Percentiles rank a stretch among this genome's conserved stretches.
phyloP scores from a whole-genome alignment of 1,284 basidiomycete species.

The Leccinum pallidistipes region DNA sequence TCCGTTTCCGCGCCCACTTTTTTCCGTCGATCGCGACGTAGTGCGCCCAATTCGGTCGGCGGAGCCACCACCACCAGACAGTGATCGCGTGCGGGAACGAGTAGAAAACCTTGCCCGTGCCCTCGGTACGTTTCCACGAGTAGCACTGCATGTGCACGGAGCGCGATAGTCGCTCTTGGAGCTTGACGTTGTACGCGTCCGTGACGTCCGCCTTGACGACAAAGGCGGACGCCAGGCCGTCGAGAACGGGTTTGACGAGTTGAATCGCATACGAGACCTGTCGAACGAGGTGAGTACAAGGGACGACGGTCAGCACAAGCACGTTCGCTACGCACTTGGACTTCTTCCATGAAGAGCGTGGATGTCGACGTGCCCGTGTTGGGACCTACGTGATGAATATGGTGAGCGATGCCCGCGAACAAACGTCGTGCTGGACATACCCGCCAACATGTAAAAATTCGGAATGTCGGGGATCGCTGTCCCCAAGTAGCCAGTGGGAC shows the following conservation, averaged over 20 bases:
- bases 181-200: slow-evolving; percentile 29
- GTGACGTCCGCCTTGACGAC: slow-evolving; percentile 24
- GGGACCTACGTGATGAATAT: slow-evolving; percentile 21
- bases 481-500: slow-evolving; percentile 39
- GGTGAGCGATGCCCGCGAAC: background rate
- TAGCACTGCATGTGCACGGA: slow-evolving; percentile 29
- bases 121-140: slow-evolving; percentile 28
- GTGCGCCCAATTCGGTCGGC: slow-evolving; percentile 28
- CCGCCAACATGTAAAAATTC: slow-evolving; percentile 38
- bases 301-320: background rate
- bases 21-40: slow-evolving; percentile 26
- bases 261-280: slow-evolving; percentile 32
- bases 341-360: slow-evolving; percentile 37
- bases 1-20: slow-evolving; percentile 22
- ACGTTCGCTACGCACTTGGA: slow-evolving; percentile 17
- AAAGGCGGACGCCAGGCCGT: slow-evolving; percentile 27
- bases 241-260: slow-evolving; percentile 32
- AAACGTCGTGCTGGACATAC: slow-evolving; percentile 8
- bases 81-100: slow-evolving; percentile 32
- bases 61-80: slow-evolving; percentile 35
- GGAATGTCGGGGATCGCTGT: slow-evolving; percentile 39
- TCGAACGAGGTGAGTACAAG: background rate
- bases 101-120: slow-evolving; percentile 29
- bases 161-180: slow-evolving; percentile 22
- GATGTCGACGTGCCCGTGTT: slow-evolving; percentile 35